Evolutionary conservation across 2,329 filamentous ascomycete genomes (phyloP), one percentile per base, ranked within the genome.

Genomic region (Sphaerulina musiva): DNA sequence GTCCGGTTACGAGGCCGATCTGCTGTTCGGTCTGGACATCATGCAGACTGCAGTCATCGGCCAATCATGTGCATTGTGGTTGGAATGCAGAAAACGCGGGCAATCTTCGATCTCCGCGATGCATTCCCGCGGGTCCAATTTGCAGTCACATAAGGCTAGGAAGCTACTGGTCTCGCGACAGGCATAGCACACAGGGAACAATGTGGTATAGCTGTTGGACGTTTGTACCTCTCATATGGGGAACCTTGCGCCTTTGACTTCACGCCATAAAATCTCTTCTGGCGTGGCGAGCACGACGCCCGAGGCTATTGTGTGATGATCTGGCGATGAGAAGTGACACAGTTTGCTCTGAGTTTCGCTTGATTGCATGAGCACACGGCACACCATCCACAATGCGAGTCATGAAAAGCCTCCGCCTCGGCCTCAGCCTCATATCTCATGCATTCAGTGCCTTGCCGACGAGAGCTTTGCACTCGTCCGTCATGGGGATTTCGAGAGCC

Each of bases 401-500:
- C 46, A 54, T 45, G 51, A 10, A 44, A 23, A 26, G 23, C 10
- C 14, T 46, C 45, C 38, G 51, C 39, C 14, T 46, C 23, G 51
- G 46, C 26, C 17, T 20, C 32, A 43, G 26, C 3, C 26, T 29
- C 26, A 29, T 7, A 29, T 29, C 26, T 51, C 36, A 52, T 9
- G 42, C 31, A 40, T 46, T 71, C 58, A 89, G 67, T 12, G 86
- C 86, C 70, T 80, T 86, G 49, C 72, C 75, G 56, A 89, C 79
- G 69, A 90, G 70, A 57, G 69, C 73, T 70, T 76, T 80, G 51
- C 80, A 83, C 59, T 80, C 73, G 17, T 83, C 83, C 51, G 81
- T 83, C 72, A 88, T 77, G 12, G 80, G 72, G 72, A 89, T 83
- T 58, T 73, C 70, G 61, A 88, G 66, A n/a, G 86, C 87, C 69